These are phyloP conservation scores for Avena sativa DNA, from an alignment of 176 grass and related monocot genomes.

Conservation along the genomic window DNA sequence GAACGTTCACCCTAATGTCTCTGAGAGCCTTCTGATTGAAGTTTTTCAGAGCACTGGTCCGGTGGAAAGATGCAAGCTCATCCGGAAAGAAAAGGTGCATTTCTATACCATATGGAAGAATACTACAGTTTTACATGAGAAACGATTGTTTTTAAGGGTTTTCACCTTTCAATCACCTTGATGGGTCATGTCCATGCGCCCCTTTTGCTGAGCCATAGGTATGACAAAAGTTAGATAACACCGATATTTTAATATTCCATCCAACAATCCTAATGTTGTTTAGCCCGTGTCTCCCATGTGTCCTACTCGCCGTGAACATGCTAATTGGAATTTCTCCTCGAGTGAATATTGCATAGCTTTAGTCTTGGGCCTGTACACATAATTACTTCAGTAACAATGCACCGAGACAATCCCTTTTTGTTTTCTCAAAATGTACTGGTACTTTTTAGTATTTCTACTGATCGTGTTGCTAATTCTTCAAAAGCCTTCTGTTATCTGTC, in stretches of 20 bases:
- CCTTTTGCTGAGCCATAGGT: not conserved
- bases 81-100: slow-evolving; percentile 83
- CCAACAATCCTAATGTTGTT: slow-evolving; percentile 13
- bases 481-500: not conserved
- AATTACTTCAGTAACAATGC: not conserved
- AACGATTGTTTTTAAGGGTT: slow-evolving; percentile 11
- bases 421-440: not conserved
- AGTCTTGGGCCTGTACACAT: not conserved
- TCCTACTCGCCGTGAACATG: not conserved
- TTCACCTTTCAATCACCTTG: not conserved
- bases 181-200: slow-evolving; percentile 26
- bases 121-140: not conserved
- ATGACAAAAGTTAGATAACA: slow-evolving; percentile 3
- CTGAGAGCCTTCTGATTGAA: slow-evolving; percentile 77
- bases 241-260: slow-evolving; percentile 31
- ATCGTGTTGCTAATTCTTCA: not conserved
- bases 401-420: not conserved
- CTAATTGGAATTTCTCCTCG: slow-evolving; percentile 10
- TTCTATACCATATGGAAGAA: slow-evolving; percentile 29
- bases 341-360: not conserved
- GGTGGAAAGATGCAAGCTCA: slow-evolving; percentile 89
- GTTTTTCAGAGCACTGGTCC: slow-evolving; percentile 78
- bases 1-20: slow-evolving; percentile 78
- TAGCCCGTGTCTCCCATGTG: not conserved
- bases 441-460: slow-evolving; percentile 20